These are phyloP conservation scores for Cladosporium sp. DNA, from an alignment of 2,329 filamentous ascomycete genomes.

Conservation along the genomic window DNA sequence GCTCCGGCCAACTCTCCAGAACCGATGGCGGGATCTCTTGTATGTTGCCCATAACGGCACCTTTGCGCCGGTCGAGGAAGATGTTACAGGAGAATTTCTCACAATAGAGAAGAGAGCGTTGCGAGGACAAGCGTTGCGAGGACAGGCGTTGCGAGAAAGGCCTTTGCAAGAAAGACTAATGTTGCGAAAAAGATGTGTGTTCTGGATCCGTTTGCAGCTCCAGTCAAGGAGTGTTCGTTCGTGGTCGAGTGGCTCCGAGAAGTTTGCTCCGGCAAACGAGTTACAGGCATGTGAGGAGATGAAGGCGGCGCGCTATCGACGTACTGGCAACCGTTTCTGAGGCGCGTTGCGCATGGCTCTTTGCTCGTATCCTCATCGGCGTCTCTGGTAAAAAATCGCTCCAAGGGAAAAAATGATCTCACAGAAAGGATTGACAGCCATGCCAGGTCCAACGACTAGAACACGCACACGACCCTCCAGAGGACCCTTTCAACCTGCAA, in stretches of 20 bases:
- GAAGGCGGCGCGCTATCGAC: neutral
- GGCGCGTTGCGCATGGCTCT: no score
- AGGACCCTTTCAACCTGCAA: neutral
- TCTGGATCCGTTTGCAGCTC: neutral
- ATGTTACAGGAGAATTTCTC: neutral
- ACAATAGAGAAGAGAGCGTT: no score
- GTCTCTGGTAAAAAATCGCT: no score
- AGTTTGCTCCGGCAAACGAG: neutral
- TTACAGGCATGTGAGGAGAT: neutral
- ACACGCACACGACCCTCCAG: neutral
- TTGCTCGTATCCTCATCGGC: no score
- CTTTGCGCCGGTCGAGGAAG: neutral
- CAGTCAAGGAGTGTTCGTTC: neutral
- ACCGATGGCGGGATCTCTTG: constrained; percentile 13
- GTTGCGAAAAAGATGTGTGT: neutral
- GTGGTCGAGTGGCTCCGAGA: neutral
- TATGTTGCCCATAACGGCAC: constrained; percentile 13
- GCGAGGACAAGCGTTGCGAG: neutral
- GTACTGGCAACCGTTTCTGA: neutral
- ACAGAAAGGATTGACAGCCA: neutral
- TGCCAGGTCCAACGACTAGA: neutral
- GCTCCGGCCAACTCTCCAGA: constrained; percentile 12
- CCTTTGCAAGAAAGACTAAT: neutral
- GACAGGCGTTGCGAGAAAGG: neutral
- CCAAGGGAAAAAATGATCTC: no score